Percentiles rank a stretch among this genome's conserved stretches.
phyloP scores from a whole-genome alignment of 805 yeast genomes.

The Yarrowia divulgata region DNA sequence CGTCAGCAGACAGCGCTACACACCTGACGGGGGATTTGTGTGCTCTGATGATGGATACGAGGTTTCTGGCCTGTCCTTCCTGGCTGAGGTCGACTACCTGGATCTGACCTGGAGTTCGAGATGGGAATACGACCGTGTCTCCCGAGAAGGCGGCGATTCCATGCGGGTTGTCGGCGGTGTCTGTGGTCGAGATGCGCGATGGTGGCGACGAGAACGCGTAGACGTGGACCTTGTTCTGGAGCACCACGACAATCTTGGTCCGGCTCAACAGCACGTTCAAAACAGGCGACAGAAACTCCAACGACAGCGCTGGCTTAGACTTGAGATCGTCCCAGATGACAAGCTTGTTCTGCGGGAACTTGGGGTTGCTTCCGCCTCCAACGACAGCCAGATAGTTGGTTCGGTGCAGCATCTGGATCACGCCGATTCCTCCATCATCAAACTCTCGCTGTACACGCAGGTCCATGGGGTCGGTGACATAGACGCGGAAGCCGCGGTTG shows the following conservation, averaged over 20 bases:
- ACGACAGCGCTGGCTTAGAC: constrained; percentile 69
- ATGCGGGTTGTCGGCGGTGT: constrained; percentile 66
- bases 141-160: constrained; percentile 66
- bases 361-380: constrained; percentile 87
- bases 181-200: constrained; percentile 65
- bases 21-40: constrained; percentile 73
- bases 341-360: constrained; percentile 77
- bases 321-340: constrained; percentile 93
- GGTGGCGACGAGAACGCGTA: constrained; percentile 87
- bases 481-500: constrained; percentile 82
- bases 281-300: constrained; percentile 81
- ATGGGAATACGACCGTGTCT: constrained; percentile 78
- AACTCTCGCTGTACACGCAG: constrained; percentile 66
- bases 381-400: constrained; percentile 89
- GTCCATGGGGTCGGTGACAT: constrained; percentile 86
- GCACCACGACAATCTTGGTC: constrained; percentile 74
- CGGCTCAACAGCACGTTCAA: constrained; percentile 77
- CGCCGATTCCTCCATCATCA: constrained; percentile 70
- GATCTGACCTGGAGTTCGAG: constrained; percentile 75
- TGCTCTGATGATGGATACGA: constrained; percentile 75
- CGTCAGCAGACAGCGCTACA: constrained; percentile 67
- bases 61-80: constrained; percentile 65
- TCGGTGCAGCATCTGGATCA: constrained; percentile 81
- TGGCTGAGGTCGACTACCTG: constrained; percentile 75
- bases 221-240: constrained; percentile 70